Conservation (phyloP, 345 rosid species). For the Geranium brycei region DNA sequence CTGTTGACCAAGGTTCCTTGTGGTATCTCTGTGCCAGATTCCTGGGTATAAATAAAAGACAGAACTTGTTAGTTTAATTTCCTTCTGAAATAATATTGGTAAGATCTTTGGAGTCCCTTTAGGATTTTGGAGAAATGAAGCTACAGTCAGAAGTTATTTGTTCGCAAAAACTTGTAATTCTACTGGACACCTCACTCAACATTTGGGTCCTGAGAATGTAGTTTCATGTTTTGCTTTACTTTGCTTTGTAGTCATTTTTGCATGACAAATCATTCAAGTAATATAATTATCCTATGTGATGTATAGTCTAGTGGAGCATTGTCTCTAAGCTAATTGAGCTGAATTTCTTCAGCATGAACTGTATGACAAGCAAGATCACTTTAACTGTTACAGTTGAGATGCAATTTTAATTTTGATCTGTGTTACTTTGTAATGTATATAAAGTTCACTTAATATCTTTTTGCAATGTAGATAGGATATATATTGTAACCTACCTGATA, state of each 20-base stretch:
- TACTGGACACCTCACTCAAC: neutral
- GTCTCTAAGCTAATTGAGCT: neutral
- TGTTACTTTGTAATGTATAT: no score
- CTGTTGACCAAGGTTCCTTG: slow-evolving; percentile 4
- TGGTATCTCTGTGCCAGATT: slow-evolving; percentile 8
- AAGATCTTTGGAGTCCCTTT: neutral
- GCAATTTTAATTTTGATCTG: neutral
- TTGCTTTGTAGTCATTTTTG: neutral
- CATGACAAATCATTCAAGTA: no score
- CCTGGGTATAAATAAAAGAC: slow-evolving; percentile 25
- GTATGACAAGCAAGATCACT: neutral
- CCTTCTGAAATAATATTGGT: neutral
- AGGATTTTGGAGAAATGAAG: neutral
- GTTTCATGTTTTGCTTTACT: neutral
- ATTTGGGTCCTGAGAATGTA: neutral
- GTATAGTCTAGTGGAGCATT: neutral
- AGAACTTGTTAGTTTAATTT: slow-evolving; percentile 3
- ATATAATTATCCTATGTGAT: neutral
- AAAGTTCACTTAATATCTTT: no score
- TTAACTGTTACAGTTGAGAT: neutral
- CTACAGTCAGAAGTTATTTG: neutral
- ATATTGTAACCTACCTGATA: neutral
- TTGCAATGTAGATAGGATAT: neutral
- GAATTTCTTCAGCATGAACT: neutral
- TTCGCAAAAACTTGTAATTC: neutral